Base-by-base conservation (phyloP, 2,329 filamentous ascomycete genomes). In the Colletotrichum sp. region DNA sequence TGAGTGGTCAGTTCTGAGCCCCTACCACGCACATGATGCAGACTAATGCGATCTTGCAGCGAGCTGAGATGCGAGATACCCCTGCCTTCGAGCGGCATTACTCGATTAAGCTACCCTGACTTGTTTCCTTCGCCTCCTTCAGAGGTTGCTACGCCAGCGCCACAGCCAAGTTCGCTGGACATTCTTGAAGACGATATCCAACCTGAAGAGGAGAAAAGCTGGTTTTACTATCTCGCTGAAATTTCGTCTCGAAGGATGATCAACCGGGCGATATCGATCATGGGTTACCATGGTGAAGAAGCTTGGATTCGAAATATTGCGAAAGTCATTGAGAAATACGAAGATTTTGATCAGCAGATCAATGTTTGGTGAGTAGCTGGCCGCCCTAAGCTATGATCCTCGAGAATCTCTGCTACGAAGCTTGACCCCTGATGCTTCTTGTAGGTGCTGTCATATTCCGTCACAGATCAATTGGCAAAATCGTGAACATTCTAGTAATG, bases 201-300 rank as follows among this genome's bases (percentile, higher is more conserved):
- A 6, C 65, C 77, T 8, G 79, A 82, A 36, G 77, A 78, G 15
- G 80, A 82, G 28, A 77, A 76, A 39, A 81, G 79, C 28, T 82
- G 81, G 81, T 82, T 80, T 69, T 82, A 82, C 72, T 82, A 82
- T 73, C 74, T 83, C 13, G 78, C 80, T 6, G 81, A 83, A 24
- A 83, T 83, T 12, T 81, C 80, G 6, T 79, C 78, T 13, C 79
- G 82, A 5, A 80, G 79, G 30, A 80, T 82, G n/a, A 75, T 75
- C 5, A 75, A 79, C 12, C 66, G 77, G 15, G 71, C 70, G 12
- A 74, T 76, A 39, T 66, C 68, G 1, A 13, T 59, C 2, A 72
- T 76, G 26, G 55, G 72, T 18, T 57, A 57, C 18, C 67, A 68
- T 8, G 80, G 77, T 2, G 77, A 80, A 52, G 68, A 79, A 15